Base-by-base conservation (phyloP, 805 yeast genomes). In the Millerozyma miso region DNA sequence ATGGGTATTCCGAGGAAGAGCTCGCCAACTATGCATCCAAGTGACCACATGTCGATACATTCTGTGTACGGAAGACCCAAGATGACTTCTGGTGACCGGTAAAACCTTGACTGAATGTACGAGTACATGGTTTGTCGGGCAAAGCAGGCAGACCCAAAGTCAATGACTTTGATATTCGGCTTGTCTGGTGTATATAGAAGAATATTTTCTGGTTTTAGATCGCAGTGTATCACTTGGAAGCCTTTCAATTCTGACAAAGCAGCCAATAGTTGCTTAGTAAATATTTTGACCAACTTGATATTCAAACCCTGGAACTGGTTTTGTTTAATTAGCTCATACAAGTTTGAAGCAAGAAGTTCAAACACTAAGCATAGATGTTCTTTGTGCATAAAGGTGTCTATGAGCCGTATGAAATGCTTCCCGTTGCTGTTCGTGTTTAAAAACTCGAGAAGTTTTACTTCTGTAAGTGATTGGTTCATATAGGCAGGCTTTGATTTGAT, bases 1-100 rank as follows among this genome's bases (percentile, higher is more conserved):
- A 91, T 73, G 1, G 99, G 99, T 43, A 91, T 72, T 1, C 99
- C 99, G 40, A 91, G 63, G 52, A 85, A 90, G 38, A 91, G 67
- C 62, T 93, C 99, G 1, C 93, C 95, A 29, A 88, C 79, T 39
- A 93, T 88, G 59, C 97, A 86, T 0, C 96, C 99, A 35, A 90
- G 68, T 0, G 98, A 91, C 99, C 99, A 93, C 81, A 91, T 88
- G 60, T 91, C 99, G 41, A 93, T 91, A 4, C 96, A 81, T 7
- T 95, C 80, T 0, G 96, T 85, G 58, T 93, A 91, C 4, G 96
- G 96, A 35, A 91, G 70, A 0, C 99, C 98, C 16, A 91, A 66
- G 2, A 93, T 79, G 16, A 91, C 96, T 61, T 91, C 99, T 0
- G 99, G 99, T 2, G 96, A 86, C 48, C 99, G 74, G 65, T 91